These are phyloP conservation scores for Schoenoplectus tabernaemontani DNA, from an alignment of 202 grass and related monocot species.

Conservation along the genomic window DNA sequence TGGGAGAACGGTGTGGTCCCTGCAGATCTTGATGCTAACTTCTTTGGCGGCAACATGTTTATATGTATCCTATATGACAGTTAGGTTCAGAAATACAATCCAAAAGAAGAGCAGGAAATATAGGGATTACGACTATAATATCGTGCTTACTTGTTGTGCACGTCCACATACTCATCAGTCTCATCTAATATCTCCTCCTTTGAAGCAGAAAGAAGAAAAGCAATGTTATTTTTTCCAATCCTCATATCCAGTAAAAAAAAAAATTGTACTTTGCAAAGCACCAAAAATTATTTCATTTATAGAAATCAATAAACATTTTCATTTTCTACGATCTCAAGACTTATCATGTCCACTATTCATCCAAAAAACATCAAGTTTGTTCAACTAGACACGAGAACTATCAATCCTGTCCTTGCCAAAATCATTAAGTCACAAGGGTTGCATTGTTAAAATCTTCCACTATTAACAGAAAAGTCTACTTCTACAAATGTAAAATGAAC, in stretches of 20 bases:
- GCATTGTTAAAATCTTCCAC: neutral
- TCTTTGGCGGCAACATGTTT: constrained; percentile 88
- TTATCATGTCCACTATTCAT: neutral
- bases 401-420: neutral
- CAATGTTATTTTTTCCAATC: constrained; percentile 8
- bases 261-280: constrained; percentile 2
- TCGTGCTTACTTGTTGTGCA: constrained; percentile 87
- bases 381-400: neutral
- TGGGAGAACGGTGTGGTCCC: constrained; percentile 34
- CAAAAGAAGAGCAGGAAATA: neutral
- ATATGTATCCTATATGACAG: constrained; percentile 63
- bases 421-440: neutral
- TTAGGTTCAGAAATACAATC: constrained; percentile 17
- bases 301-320: neutral
- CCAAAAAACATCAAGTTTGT: neutral
- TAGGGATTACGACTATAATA: neutral
- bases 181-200: constrained; percentile 97
- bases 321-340: neutral
- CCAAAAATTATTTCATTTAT: neutral
- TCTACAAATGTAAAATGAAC: neutral
- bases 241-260: constrained; percentile 13
- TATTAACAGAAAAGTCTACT: neutral
- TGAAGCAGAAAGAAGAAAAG: neutral
- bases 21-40: constrained; percentile 55
- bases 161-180: constrained; percentile 95